phyloP scores from a whole-genome alignment of 2,329 filamentous ascomycete species.

The Cladobotryum mycophilum region DNA sequence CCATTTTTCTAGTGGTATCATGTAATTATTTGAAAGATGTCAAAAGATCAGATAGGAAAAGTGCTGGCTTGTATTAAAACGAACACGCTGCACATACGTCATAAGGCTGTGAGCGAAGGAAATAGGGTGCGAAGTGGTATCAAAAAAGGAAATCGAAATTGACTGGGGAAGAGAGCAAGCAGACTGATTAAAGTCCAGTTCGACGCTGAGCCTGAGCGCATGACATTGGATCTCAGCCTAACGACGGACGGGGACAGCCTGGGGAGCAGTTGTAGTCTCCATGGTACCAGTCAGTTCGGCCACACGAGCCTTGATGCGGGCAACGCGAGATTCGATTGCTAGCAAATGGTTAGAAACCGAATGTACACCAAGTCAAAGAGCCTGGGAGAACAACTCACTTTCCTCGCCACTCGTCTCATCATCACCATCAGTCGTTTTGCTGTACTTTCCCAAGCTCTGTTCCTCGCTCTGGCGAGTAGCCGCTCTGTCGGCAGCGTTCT shows the following conservation, averaged over 20 bases:
- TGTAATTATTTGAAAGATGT: conserved; percentile 13
- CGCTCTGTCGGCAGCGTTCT: conserved; percentile 83
- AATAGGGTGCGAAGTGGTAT: conserved; percentile 13
- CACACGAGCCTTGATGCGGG: conserved; percentile 94
- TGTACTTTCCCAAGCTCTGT: conserved; percentile 50
- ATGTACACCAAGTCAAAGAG: background rate
- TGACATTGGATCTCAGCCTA: conserved; percentile 2
- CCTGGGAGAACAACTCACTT: conserved; percentile 53
- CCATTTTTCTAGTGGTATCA: conserved; percentile 22
- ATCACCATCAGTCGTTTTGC: conserved; percentile 57
- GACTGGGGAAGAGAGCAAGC: background rate
- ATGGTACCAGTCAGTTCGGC: conserved; percentile 87
- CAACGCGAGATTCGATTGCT: conserved; percentile 95
- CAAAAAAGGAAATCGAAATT: conserved; percentile 9
- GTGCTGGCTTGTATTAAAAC: conserved; percentile 9
- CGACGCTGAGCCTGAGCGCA: background rate
- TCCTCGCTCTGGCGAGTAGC: conserved; percentile 60
- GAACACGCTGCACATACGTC: conserved; percentile 11
- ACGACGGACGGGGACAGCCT: conserved; percentile 18
- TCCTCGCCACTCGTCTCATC: conserved; percentile 95
- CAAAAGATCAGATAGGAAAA: conserved; percentile 8
- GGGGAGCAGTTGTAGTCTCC: conserved; percentile 46
- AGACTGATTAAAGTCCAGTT: background rate
- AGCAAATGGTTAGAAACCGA: conserved; percentile 19
- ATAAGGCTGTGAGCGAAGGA: conserved; percentile 7